Percentiles rank a stretch among this genome's conserved stretches.
Conservation (phyloP, 2,329 filamentous ascomycete species). For the Epichloe gansuensis region DNA sequence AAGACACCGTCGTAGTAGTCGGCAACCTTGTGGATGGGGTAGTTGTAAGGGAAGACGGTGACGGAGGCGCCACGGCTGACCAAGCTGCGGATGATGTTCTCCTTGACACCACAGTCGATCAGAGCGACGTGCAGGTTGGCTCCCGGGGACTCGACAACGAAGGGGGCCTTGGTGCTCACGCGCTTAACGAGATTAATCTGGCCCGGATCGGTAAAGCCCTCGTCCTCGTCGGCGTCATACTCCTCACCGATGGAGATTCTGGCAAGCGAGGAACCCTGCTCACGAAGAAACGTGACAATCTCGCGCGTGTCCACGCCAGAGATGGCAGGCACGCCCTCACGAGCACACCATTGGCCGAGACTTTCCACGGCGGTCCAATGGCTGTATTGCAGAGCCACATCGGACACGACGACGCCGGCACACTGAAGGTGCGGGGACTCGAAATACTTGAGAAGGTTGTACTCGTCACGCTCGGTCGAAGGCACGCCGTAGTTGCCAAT, state of each 20-base stretch:
- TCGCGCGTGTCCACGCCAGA: constrained; percentile 93
- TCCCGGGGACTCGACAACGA: constrained; percentile 76
- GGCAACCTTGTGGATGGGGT: constrained; percentile 94
- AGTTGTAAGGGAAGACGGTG: constrained; percentile 92
- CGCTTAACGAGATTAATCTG: constrained; percentile 94
- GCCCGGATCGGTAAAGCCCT: constrained; percentile 87
- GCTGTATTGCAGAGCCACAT: constrained; percentile 86
- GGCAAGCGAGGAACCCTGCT: constrained; percentile 91
- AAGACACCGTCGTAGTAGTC: constrained; percentile 98
- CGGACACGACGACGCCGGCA: constrained; percentile 87
- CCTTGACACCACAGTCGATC: constrained; percentile 97
- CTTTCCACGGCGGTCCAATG: constrained; percentile 98
- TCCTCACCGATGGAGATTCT: constrained; percentile 92
- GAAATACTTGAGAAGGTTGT: constrained; percentile 91
- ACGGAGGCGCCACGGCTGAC: constrained; percentile 84
- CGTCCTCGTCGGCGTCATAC: constrained; percentile 96
- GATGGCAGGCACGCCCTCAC: constrained; percentile 91
- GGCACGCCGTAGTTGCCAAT: constrained; percentile 99
- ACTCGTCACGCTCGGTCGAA: constrained; percentile 69
- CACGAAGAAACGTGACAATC: constrained; percentile 89
- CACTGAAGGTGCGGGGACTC: constrained; percentile 97
- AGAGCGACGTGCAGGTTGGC: constrained; percentile 85
- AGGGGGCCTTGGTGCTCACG: constrained; percentile 95
- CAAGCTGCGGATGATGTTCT: constrained; percentile 94
- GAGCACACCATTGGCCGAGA: constrained; percentile 83